Base-by-base conservation (phyloP, 257 asterid genomes). In the Catharanthus roseus region DNA sequence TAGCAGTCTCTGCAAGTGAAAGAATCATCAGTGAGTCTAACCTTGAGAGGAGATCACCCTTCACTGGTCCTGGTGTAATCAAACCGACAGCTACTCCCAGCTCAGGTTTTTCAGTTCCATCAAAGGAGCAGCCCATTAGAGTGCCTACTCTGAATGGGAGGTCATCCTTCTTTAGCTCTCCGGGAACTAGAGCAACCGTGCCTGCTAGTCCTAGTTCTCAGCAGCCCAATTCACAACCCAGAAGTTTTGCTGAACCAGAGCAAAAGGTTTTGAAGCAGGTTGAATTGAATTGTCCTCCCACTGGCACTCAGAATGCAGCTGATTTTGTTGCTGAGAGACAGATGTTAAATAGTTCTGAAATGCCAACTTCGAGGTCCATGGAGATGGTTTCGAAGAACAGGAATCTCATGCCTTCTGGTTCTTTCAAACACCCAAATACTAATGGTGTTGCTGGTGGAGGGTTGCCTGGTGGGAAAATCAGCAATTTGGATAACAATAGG, bases 281-380 rank as follows among this genome's bases (percentile, higher is more conserved):
- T 38, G 92, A 86, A 78, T 77, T 80, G 74, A 91, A 80, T 73
- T 70, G 86, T 77, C 82, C 82, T 21, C 82, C 87, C 29, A 31
- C 78, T 13, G 74, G 74, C 77, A 83, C 71, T 71, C 89, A 80
- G 72, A 83, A 62, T 47, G 67, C 80, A 13, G 67, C 81, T 76
- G 85, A 78, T 71, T 72, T 73, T 56, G 61, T 69, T 56, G 64
- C 70, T 45, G 84, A 79, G 77, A 84, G 83, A 67, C 89, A 79
- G 61, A 66, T 72, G 58, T 56, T 83, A 1, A 75, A 77, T 77
- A 74, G 77, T 82, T 73, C 82, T 28, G 92, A 87, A 75, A 69
- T 63, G 44, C 85, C 89, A 75, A 70, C 81, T 63, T 65, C 90
- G 0, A 75, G 83, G 78, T 57, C 90, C 1, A 57, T 69, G 76